Conservation (phyloP, 805 yeast genomes). For the Hermanozyma aechmeae region DNA sequence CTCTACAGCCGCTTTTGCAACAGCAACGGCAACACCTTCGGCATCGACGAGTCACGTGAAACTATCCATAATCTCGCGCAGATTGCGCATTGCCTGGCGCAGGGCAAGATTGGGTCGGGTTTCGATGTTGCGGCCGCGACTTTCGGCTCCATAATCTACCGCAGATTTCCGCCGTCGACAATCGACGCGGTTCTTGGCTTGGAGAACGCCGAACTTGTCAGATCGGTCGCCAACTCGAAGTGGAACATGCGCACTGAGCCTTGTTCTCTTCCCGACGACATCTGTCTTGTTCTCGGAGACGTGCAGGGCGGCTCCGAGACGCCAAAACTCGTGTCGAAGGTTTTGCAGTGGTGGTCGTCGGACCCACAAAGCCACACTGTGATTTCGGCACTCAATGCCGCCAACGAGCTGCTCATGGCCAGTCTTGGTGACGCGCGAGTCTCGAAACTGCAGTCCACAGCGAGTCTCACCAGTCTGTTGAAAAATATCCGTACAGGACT, state of each 20-base stretch:
- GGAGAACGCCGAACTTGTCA: conserved; percentile 15
- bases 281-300: conserved; percentile 84
- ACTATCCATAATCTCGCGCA: conserved; percentile 80
- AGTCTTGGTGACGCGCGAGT: too few species aligned
- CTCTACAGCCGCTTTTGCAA: conserved; percentile 33
- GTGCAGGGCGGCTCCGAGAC: conserved; percentile 90
- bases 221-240: conserved; percentile 29
- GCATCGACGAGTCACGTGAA: conserved; percentile 7
- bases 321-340: conserved; percentile 76
- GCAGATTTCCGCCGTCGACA: conserved; percentile 57
- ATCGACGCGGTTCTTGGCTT: conserved; percentile 30
- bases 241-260: conserved; percentile 56
- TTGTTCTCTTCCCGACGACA: conserved; percentile 58
- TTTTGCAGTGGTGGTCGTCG: conserved; percentile 56
- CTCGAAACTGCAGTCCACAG: too few species aligned
- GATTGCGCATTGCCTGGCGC: conserved; percentile 87
- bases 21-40: too few species aligned
- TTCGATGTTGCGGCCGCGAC: conserved; percentile 96
- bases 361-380: conserved; percentile 42
- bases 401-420: conserved; percentile 50
- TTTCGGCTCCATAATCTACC: conserved; percentile 78
- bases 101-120: conserved; percentile 92
- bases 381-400: conserved; percentile 46
- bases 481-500: conserved; percentile 46
- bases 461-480: conserved; percentile 33